A percentile compares a stretch with the other conserved stretches of the same genome.
Evolutionary conservation across 169 alveolate genomes (phyloP).

Genomic region (Cryptosporidium sp.): DNA sequence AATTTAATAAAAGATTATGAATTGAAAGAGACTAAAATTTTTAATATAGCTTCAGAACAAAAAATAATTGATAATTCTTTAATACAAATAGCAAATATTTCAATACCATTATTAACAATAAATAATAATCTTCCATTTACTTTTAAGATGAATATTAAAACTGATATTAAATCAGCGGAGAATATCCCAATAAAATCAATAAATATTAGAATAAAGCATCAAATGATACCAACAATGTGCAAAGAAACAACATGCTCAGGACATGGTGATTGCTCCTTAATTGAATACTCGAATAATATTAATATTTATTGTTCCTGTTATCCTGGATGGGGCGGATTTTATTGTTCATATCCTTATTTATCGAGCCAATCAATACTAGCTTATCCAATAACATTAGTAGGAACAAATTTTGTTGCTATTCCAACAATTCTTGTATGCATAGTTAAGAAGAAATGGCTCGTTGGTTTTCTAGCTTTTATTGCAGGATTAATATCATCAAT

Average conservation of each 20-base stretch:
- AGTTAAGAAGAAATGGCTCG: constrained; percentile 49
- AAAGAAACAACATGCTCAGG: constrained; percentile 48
- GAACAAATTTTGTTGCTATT: constrained; percentile 71
- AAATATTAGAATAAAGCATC: constrained; percentile 24
- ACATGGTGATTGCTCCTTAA: constrained; percentile 53
- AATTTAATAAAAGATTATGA: constrained; percentile 28
- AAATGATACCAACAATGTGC: constrained; percentile 23
- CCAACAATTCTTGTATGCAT: constrained; percentile 65
- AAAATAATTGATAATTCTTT: neutral
- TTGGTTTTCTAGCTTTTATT: constrained; percentile 48
- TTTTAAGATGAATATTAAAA: constrained; percentile 22
- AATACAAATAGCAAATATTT: constrained; percentile 18
- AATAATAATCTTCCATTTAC: constrained; percentile 24
- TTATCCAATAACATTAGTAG: constrained; percentile 64
- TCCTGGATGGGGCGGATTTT: constrained; percentile 76
- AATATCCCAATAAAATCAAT: constrained; percentile 30
- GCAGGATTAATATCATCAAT: constrained; percentile 71
- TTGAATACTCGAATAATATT: constrained; percentile 28
- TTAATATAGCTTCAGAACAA: constrained; percentile 12
- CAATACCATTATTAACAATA: constrained; percentile 14
- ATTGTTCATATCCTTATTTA: constrained; percentile 54
- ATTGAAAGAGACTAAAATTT: constrained; percentile 18
- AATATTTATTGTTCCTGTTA: constrained; percentile 67
- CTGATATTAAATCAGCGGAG: neutral
- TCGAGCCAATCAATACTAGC: constrained; percentile 50